Evolutionary conservation across 495 filamentous ascomycete genomes (phyloP).

Genomic region (Xylaria venustula): DNA sequence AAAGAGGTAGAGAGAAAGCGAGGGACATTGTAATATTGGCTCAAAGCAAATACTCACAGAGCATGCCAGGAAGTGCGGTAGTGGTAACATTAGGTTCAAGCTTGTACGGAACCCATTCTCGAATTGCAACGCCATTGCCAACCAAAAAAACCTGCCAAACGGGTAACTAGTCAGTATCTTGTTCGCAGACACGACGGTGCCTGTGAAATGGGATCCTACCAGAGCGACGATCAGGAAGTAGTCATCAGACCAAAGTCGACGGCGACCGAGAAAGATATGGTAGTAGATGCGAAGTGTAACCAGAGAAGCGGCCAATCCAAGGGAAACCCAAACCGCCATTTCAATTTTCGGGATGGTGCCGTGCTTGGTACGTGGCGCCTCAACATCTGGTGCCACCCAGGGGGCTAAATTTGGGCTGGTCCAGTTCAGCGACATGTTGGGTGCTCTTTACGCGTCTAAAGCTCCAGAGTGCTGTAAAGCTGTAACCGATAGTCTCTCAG

Average conservation of each 20-base stretch:
- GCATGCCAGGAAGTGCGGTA: not conserved
- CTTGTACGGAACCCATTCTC: constrained; percentile 12
- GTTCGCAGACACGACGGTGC: not conserved
- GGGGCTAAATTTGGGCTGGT: not conserved
- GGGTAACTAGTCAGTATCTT: not conserved
- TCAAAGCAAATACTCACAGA: not conserved
- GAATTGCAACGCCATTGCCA: constrained; percentile 1
- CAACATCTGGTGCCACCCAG: constrained; percentile 11
- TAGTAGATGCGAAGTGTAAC: constrained; percentile 2
- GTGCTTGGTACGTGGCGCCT: constrained; percentile 1
- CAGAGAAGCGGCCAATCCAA: not conserved
- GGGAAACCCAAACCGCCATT: not conserved
- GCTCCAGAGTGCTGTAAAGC: no score
- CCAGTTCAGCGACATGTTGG: not conserved
- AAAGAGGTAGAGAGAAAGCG: no score
- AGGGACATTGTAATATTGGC: no score
- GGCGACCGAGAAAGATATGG: constrained; percentile 8
- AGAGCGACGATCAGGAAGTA: constrained; percentile 10
- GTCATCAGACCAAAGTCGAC: constrained; percentile 11
- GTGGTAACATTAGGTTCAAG: constrained; percentile 13
- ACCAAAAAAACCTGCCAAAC: not conserved
- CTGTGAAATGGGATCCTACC: constrained; percentile 3
- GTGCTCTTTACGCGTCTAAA: no score
- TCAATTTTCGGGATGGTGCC: constrained; percentile 4
- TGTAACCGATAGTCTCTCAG: no score